A percentile compares a stretch with the other conserved stretches of the same genome.
Conservation (phyloP, 129 eudicot species). For the Cynara cardunculus region DNA sequence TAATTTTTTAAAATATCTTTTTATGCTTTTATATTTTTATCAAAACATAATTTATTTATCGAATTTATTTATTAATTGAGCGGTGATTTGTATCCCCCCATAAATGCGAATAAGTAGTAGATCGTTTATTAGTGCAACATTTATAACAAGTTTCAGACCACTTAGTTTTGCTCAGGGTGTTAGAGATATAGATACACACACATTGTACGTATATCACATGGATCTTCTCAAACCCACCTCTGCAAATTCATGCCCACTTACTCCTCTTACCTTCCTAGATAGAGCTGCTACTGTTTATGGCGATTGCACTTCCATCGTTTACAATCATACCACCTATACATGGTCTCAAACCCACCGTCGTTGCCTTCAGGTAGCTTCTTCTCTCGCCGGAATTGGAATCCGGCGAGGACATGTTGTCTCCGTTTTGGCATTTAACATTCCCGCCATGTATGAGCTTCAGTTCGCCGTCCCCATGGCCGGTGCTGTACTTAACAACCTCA, state of each 20-base stretch:
- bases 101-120: too few species aligned
- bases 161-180: background rate
- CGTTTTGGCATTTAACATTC: conserved; percentile 29
- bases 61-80: too few species aligned
- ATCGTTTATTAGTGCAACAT: conserved; percentile 7
- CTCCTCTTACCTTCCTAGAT: conserved; percentile 34
- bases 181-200: background rate
- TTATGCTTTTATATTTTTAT: too few species aligned
- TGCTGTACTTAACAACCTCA: conserved; percentile 33
- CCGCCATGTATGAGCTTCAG: conserved; percentile 40
- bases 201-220: conserved; percentile 26
- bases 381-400: conserved; percentile 20
- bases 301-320: conserved; percentile 25
- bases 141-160: conserved; percentile 7
- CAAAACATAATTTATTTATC: too few species aligned
- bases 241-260: conserved; percentile 36
- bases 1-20: too few species aligned
- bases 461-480: conserved; percentile 43
- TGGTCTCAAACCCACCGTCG: conserved; percentile 36
- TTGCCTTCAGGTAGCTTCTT: conserved; percentile 31
- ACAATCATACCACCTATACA: conserved; percentile 28
- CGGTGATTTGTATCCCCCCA: too few species aligned
- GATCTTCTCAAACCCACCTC: conserved; percentile 30
- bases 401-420: conserved; percentile 23
- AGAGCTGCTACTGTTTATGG: conserved; percentile 36